Base-by-base conservation (phyloP, 192 early-diverging fungal species). In the Mycoemilia scoparia region DNA sequence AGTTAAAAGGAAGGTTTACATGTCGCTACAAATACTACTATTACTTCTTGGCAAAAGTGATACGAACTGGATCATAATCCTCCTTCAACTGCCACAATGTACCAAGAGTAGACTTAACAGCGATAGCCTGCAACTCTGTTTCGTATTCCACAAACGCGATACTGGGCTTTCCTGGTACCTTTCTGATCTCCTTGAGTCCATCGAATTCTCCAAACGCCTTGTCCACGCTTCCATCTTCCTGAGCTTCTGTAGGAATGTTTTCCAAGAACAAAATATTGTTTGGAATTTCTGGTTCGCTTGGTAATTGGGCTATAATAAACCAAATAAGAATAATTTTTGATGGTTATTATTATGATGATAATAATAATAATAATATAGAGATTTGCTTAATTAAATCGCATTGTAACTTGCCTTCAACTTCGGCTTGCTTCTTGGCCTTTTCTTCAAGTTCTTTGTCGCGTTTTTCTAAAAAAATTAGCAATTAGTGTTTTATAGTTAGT, bases 121-220 rank as follows among this genome's bases (percentile, higher is more conserved):
- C 49, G n/a, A 69, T 73, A 2, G 85, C 70, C 41, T 85, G 79
- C 9, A 63, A 41, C 21, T 92, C 93, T n/a, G 67, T 68, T 18
- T 80, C 83, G 52, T 86, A 98, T 57, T 96, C 90, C 27, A 96
- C 87, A 66, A 98, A 98, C 0, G 90, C 88, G 53, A 96, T 84
- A 20, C 81, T 84, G 43, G 72, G 77, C 49, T 86, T 87, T 45
- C 81, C 77, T 4, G 84, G 77, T 7, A 98, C 80, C 45, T 82
- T 69, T 58, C 93, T 87, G 17, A 96, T 86, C 69, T 98, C 93
- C 39, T 82, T 84, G 70, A 90, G 88, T 4, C 90, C 90, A 27
- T 79, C 74, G 50, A 72, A 77, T 31, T 54, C 65, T 14, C 28
- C 33, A 45, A 58, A 54, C 7, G 36, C 36, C 14, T 21, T 69